phyloP scores from a whole-genome alignment of 106 monocot species.

The Dioscorea zingiberensis region DNA sequence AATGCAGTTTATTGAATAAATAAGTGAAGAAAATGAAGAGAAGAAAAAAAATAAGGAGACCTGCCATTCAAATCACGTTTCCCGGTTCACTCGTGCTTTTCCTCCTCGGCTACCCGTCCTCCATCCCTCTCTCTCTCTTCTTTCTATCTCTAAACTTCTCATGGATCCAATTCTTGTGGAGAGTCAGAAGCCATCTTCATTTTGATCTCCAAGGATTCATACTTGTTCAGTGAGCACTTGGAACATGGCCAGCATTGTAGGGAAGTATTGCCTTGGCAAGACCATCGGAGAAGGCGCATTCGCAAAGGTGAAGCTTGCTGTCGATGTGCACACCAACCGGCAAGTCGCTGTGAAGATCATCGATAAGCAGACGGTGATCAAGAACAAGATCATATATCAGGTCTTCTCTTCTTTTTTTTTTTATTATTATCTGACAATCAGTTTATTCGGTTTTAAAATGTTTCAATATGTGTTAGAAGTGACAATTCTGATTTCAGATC shows the following conservation, averaged over 20 bases:
- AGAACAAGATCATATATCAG: constrained; percentile 56
- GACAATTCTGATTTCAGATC: constrained; percentile 23
- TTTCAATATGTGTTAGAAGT: background rate
- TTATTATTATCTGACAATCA: background rate
- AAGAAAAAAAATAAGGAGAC: background rate
- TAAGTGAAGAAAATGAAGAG: too few relatives aligned
- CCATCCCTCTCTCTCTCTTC: background rate
- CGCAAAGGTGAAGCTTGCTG: constrained; percentile 68
- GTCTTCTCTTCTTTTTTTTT: constrained; percentile 6
- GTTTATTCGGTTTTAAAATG: background rate
- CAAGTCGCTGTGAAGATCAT: constrained; percentile 65
- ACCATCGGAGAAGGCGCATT: constrained; percentile 63
- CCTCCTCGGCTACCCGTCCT: background rate
- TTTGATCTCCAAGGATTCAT: too few relatives aligned
- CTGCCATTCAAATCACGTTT: constrained; percentile 39
- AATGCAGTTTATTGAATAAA: too few relatives aligned
- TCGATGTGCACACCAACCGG: constrained; percentile 33
- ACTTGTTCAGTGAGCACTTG: background rate
- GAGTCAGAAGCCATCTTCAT: background rate
- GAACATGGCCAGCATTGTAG: constrained; percentile 30
- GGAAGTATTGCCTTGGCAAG: constrained; percentile 45
- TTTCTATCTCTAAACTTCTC: background rate
- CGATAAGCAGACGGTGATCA: constrained; percentile 51
- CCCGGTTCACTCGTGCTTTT: background rate
- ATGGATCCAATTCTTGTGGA: background rate